phyloP scores from a whole-genome alignment of 2,329 filamentous ascomycete species.

The Phyllosticta citrichinensis region DNA sequence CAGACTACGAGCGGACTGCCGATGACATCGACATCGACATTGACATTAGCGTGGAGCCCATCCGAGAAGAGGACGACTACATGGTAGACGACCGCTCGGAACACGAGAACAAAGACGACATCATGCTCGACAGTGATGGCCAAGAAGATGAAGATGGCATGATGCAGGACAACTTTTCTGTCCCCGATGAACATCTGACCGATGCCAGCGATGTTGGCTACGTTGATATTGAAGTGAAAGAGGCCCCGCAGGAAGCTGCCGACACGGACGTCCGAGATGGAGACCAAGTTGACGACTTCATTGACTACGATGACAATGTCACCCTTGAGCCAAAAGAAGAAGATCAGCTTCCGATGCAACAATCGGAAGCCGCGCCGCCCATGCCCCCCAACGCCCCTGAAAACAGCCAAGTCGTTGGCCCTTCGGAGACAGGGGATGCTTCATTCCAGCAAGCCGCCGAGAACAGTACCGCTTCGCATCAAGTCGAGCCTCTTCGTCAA shows the following conservation, averaged over 20 bases:
- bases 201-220: conserved; percentile 12
- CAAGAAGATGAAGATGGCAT: conserved; percentile 10
- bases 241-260: not conserved
- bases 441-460: not conserved
- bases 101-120: conserved; percentile 21
- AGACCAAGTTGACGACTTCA: conserved; percentile 13
- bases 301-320: conserved; percentile 9
- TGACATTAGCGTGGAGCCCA: conserved; percentile 32
- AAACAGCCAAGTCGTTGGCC: not conserved
- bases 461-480: not conserved
- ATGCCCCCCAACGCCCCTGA: not conserved
- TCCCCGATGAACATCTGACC: conserved; percentile 13
- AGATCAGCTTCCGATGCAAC: not conserved
- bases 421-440: not conserved
- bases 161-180: conserved; percentile 10
- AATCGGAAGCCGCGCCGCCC: not conserved
- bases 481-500: not conserved
- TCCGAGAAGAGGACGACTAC: conserved; percentile 38
- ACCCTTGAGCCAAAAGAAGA: not conserved
- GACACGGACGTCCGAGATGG: conserved; percentile 13
- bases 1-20: conserved; percentile 35
- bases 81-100: conserved; percentile 40
- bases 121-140: conserved; percentile 27
- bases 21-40: conserved; percentile 52
- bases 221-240: conserved; percentile 9